Percentiles rank a stretch among this genome's conserved stretches.
Evolutionary conservation across 2,329 filamentous ascomycete species (phyloP).

Genomic region (Lecanicillium sp.): DNA sequence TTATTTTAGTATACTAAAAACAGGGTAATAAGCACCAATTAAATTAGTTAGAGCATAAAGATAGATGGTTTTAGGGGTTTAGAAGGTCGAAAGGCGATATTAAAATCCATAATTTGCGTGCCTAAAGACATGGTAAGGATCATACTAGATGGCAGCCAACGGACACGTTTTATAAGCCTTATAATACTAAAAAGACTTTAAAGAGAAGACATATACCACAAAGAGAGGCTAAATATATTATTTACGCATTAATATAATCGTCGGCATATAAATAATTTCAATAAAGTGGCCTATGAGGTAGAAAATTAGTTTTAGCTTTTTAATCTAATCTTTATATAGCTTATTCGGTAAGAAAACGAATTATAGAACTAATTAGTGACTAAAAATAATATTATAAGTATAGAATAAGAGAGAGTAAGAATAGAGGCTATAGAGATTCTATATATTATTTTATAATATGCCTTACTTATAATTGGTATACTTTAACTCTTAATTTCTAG

Average conservation of each 20-base stretch:
- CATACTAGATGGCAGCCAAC: background rate
- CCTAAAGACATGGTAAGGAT: background rate
- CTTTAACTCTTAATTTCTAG: background rate
- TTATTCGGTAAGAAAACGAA: background rate
- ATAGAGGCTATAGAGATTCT: background rate
- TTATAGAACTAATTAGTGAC: background rate
- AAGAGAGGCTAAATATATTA: constrained; percentile 1
- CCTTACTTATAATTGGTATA: background rate
- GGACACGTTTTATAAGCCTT: background rate
- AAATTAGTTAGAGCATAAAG: too few species aligned
- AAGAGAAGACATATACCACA: background rate
- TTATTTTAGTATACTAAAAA: background rate
- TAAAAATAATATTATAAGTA: background rate
- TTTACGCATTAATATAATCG: background rate
- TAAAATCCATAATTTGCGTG: background rate
- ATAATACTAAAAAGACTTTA: constrained; percentile 1
- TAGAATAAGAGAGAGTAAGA: background rate
- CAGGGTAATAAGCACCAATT: background rate
- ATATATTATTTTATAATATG: constrained; percentile 1
- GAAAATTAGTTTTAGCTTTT: constrained; percentile 1
- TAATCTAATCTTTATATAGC: background rate
- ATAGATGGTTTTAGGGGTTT: too few species aligned
- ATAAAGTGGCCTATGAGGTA: background rate
- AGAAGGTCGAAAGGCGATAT: background rate
- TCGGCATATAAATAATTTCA: background rate